Evolutionary conservation across 352 stramenopile species (phyloP).

Genomic region (Phytophthora meadii): DNA sequence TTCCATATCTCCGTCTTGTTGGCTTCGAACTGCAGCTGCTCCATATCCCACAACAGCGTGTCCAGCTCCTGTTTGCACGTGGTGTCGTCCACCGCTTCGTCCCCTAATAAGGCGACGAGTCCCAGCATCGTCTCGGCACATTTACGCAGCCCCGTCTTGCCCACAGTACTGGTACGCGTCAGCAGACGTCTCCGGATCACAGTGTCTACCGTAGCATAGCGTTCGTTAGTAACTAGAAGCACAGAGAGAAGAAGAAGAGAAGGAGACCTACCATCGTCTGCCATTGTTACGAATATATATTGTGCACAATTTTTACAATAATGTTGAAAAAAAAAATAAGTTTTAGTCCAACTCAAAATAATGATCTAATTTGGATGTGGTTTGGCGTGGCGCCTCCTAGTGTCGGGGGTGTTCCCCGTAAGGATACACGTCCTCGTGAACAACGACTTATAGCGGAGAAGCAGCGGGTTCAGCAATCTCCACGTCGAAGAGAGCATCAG

Average conservation of each 20-base stretch:
- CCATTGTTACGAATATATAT: constrained; percentile 11
- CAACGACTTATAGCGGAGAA: constrained; percentile 25
- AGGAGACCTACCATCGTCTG: constrained; percentile 61
- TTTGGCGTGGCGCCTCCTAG: constrained; percentile 72
- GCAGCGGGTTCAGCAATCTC: constrained; percentile 11
- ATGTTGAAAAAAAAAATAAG: no score
- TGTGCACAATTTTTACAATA: not conserved
- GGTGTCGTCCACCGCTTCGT: constrained; percentile 66
- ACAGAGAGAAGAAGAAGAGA: constrained; percentile 2
- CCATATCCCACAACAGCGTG: constrained; percentile 85
- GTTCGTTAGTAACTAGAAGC: not conserved
- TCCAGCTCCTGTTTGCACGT: constrained; percentile 78
- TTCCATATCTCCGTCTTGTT: constrained; percentile 84
- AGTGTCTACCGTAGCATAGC: constrained; percentile 39
- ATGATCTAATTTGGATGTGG: constrained; percentile 42
- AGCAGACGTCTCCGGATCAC: constrained; percentile 80
- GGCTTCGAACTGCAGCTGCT: constrained; percentile 86
- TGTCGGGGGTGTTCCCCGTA: constrained; percentile 44
- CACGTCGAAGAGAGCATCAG: constrained; percentile 5
- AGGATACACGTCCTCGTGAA: constrained; percentile 38
- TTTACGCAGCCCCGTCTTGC: constrained; percentile 83
- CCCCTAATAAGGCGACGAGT: constrained; percentile 66
- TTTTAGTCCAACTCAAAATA: no score
- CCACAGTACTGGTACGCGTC: constrained; percentile 80
- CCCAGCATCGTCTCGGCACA: constrained; percentile 75